A percentile compares a stretch with the other conserved stretches of the same genome.
Evolutionary conservation across 257 asterid genomes (phyloP).

Genomic region (Plantago ovata): DNA sequence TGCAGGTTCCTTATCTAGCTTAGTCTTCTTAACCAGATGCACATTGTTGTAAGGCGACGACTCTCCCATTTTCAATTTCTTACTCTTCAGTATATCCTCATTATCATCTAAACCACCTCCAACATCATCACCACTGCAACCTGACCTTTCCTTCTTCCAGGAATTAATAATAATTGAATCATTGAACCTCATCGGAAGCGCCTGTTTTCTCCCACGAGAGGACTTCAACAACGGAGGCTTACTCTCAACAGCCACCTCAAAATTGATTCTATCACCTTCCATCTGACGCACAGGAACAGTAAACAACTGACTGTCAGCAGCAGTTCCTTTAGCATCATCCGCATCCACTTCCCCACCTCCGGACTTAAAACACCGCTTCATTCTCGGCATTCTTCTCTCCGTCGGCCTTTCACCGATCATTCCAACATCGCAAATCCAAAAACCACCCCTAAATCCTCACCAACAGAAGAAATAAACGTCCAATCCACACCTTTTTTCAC

Average conservation of each 20-base stretch:
- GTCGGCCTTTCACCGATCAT: conserved; percentile 35
- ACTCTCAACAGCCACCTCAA: conserved; percentile 24
- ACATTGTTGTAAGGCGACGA: conserved; percentile 23
- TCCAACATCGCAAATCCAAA: conserved; percentile 14
- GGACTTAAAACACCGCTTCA: conserved; percentile 56
- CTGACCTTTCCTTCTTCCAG: conserved; percentile 60
- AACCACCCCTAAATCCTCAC: conserved; percentile 8
- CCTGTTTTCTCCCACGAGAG: conserved; percentile 73
- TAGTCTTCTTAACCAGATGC: conserved; percentile 40
- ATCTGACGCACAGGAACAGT: conserved; percentile 48
- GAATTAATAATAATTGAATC: conserved; percentile 63
- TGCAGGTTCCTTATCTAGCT: conserved; percentile 22
- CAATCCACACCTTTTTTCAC: too few relatives aligned
- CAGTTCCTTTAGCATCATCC: conserved; percentile 25
- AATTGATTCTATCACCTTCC: conserved; percentile 36
- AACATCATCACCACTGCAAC: conserved; percentile 22
- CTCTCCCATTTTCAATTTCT: conserved; percentile 44
- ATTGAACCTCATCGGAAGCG: conserved; percentile 48
- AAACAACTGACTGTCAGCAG: conserved; percentile 19
- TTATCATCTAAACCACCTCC: conserved; percentile 24
- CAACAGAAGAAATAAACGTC: neutral
- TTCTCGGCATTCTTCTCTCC: conserved; percentile 57
- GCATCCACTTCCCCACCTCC: conserved; percentile 25
- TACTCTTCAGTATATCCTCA: conserved; percentile 21
- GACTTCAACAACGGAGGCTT: conserved; percentile 67